Percentiles rank a stretch among this genome's conserved stretches.
Conservation (phyloP, 2,329 filamentous ascomycete genomes). For the Bipolaris oryzae region DNA sequence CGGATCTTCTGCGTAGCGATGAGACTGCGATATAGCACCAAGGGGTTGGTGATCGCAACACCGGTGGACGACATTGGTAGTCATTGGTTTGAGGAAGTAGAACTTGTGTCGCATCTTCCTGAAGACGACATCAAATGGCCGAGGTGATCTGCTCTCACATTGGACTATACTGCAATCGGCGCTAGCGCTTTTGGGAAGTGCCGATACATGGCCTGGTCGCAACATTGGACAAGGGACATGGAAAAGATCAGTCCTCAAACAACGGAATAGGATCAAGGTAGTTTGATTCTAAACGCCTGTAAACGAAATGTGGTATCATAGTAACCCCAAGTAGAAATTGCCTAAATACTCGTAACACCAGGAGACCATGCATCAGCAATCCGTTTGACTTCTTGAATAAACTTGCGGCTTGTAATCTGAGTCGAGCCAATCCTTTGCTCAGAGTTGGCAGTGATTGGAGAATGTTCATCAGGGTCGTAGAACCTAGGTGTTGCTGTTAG, state of each 20-base stretch:
- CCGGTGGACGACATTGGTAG: slow-evolving; percentile 44
- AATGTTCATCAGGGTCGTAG: slow-evolving; percentile 85
- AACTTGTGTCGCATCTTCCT: slow-evolving; percentile 14
- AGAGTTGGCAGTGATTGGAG: slow-evolving; percentile 60
- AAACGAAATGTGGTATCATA: slow-evolving; percentile 35
- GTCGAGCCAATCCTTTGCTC: slow-evolving; percentile 55
- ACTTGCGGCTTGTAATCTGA: slow-evolving; percentile 81
- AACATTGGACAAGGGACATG: slow-evolving; percentile 1
- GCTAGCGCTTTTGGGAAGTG: slow-evolving; percentile 26
- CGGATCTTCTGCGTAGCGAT: slow-evolving; percentile 69
- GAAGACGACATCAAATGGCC: slow-evolving; percentile 15
- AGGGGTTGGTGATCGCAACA: slow-evolving; percentile 66
- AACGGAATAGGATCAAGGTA: not conserved
- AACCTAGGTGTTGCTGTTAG: slow-evolving; percentile 75
- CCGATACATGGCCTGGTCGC: not conserved
- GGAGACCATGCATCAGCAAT: slow-evolving; percentile 88
- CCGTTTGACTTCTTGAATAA: slow-evolving; percentile 79
- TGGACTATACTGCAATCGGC: slow-evolving; percentile 32
- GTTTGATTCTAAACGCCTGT: slow-evolving; percentile 28
- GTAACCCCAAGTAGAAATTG: slow-evolving; percentile 5
- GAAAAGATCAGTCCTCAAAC: not conserved
- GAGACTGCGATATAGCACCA: slow-evolving; percentile 76
- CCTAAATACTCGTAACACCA: slow-evolving; percentile 67
- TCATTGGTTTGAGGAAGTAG: slow-evolving; percentile 30
- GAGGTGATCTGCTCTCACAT: slow-evolving; percentile 29